Conservation (phyloP, 208 protist species). For the Sergeia podlipaevii region DNA sequence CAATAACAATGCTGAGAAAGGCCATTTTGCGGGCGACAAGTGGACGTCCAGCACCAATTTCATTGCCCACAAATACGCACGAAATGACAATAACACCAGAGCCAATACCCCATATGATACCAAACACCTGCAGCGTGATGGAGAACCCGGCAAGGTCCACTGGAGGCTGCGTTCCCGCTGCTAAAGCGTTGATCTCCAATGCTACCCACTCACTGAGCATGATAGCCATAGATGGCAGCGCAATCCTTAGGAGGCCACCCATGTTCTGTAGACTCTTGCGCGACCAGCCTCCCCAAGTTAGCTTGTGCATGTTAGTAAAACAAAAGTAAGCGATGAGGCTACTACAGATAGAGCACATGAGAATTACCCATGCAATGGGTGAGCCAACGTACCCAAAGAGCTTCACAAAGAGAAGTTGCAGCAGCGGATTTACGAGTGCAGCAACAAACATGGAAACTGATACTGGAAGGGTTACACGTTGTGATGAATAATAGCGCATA, state of each 20-base stretch:
- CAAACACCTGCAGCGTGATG: conserved; percentile 76
- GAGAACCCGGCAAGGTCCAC: conserved; percentile 74
- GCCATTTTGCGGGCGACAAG: conserved; percentile 58
- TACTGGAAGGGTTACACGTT: conserved; percentile 68
- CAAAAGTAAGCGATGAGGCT: conserved; percentile 46
- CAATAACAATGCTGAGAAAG: conserved; percentile 50
- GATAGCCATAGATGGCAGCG: conserved; percentile 81
- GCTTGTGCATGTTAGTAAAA: conserved; percentile 48
- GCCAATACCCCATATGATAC: conserved; percentile 66
- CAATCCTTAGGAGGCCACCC: conserved; percentile 40
- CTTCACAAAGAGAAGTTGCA: conserved; percentile 61
- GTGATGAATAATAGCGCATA: conserved; percentile 83
- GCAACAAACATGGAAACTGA: conserved; percentile 55
- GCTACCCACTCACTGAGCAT: conserved; percentile 87
- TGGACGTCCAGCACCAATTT: conserved; percentile 65
- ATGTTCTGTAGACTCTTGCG: conserved; percentile 45
- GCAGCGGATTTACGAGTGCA: conserved; percentile 53
- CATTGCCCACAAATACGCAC: conserved; percentile 80
- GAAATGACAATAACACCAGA: conserved; percentile 71
- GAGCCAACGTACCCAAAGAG: conserved; percentile 74
- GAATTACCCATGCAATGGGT: conserved; percentile 68
- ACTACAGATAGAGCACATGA: conserved; percentile 45
- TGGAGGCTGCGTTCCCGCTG: conserved; percentile 47
- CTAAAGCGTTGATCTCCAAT: conserved; percentile 70
- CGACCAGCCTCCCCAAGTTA: conserved; percentile 76